A percentile compares a stretch with the other conserved stretches of the same genome.
Conservation (phyloP, 345 rosid species). For the Dimocarpus longan region DNA sequence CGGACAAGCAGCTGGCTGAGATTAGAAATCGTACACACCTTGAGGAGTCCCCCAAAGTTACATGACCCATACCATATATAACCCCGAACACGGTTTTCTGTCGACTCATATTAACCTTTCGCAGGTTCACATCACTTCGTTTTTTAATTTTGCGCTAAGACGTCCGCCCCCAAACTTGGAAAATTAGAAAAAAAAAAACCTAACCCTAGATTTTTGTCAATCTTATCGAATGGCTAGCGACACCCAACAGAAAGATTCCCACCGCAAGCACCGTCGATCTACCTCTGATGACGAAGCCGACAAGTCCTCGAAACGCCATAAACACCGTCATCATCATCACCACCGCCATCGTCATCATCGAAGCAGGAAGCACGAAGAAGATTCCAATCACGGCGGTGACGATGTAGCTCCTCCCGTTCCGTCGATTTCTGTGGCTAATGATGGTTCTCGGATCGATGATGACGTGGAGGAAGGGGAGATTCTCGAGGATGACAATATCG, state of each 20-base stretch:
- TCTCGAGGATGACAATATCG: constrained; percentile 60
- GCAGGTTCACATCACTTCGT: neutral
- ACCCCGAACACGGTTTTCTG: neutral
- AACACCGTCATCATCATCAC: constrained; percentile 73
- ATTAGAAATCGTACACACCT: neutral
- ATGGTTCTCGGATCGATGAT: constrained; percentile 43
- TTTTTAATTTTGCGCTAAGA: neutral
- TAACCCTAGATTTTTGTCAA: constrained; percentile 43
- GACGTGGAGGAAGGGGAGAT: constrained; percentile 99
- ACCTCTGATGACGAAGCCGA: constrained; percentile 51
- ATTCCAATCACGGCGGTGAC: constrained; percentile 32
- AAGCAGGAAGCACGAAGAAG: constrained; percentile 61
- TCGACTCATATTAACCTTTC: neutral
- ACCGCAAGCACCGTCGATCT: constrained; percentile 73
- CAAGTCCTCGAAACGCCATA: constrained; percentile 74
- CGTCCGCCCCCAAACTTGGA: neutral
- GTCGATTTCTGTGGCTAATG: constrained; percentile 19
- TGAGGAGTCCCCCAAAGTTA: no score
- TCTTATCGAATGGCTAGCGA: constrained; percentile 50
- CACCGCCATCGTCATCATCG: constrained; percentile 66
- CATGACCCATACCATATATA: neutral
- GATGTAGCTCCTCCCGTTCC: constrained; percentile 32
- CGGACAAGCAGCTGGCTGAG: neutral
- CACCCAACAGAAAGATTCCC: constrained; percentile 46
- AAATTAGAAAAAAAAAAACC: constrained; percentile 4